Evolutionary conservation across 1,284 basidiomycete genomes (phyloP), one percentile per base, ranked within the genome.

Genomic region (Naganishia sp.): DNA sequence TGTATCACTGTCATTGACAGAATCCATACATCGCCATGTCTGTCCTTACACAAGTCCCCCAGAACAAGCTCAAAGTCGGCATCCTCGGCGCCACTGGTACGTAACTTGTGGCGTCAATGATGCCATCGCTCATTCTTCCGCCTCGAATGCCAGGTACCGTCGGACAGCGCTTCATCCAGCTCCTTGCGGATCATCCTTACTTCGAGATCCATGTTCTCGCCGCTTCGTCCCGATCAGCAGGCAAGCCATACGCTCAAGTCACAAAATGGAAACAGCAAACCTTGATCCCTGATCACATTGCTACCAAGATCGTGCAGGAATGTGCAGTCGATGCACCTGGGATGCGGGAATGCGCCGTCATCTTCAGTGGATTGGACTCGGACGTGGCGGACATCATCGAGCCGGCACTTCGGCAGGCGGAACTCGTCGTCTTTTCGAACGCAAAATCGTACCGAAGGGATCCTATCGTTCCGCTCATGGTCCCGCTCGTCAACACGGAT

Each of bases 401-500:
- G 83, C 82, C 84, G 45, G 88, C 89, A 0, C 96, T 99, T 82
- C 84, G 95, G 72, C 80, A 84, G 21, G 92, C 94, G 42, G 90
- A 99, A 74, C 85, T 97, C 56, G 87, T 90, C 64, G 90, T 99
- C 31, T 99, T 98, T 81, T 97, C 94, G 33, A 99, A 99, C 74
- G 89, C 96, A n/a, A 97, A 96, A 81, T 98, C 94, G 80, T 94
- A 90, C 81, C 86, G 96, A 63, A 84, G 93, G 45, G 95, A 98
- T 80, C 93, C 93, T 3, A 83, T 89, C 68, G 94, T 96, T n/a
- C 96, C 96, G 0, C 88, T 99, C 76, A 87, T 98, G 80, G 96
- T 99, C 9, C 96, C 96, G 16, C 88, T 98, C 74, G 94, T 97
- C 72, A 99, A 99, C 82, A 84, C 92, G 0, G 83, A 83, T 7